A percentile compares a stretch with the other conserved stretches of the same genome.
Evolutionary conservation across 1,284 basidiomycete genomes (phyloP).

Genomic region (Ustilago lituana): DNA sequence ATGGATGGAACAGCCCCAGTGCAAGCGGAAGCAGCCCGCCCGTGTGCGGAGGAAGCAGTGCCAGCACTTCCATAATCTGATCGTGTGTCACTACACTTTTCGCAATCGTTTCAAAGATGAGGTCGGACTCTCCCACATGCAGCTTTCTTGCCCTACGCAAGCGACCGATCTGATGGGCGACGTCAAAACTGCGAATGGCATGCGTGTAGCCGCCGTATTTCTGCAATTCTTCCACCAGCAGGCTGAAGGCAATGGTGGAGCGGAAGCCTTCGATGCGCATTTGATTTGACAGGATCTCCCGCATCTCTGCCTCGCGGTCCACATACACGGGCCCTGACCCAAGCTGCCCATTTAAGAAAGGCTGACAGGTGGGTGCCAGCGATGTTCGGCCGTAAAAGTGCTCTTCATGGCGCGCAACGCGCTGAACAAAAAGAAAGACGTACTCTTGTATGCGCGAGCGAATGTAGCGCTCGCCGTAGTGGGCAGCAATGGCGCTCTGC

Average conservation of each 20-base stretch:
- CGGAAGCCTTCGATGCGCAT: constrained; percentile 83
- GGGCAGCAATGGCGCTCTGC: constrained; percentile 76
- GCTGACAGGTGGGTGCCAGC: constrained; percentile 73
- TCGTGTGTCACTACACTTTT: constrained; percentile 73
- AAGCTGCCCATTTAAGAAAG: constrained; percentile 69
- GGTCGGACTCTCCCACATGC: constrained; percentile 75
- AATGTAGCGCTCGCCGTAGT: constrained; percentile 82
- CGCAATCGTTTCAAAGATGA: constrained; percentile 79
- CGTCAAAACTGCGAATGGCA: constrained; percentile 76
- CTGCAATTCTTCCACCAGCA: constrained; percentile 57
- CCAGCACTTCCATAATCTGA: constrained; percentile 86
- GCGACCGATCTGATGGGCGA: constrained; percentile 77
- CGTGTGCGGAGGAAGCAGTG: constrained; percentile 78
- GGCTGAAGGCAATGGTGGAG: constrained; percentile 75
- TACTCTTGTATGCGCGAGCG: constrained; percentile 82
- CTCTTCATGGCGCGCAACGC: constrained; percentile 82
- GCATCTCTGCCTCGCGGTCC: constrained; percentile 73
- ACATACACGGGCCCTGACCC: constrained; percentile 78
- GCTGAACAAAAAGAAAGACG: constrained; percentile 76
- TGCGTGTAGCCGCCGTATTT: constrained; percentile 32
- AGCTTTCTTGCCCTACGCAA: constrained; percentile 75
- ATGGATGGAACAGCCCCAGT: constrained; percentile 89
- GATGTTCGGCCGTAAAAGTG: constrained; percentile 75
- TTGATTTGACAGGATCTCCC: constrained; percentile 76
- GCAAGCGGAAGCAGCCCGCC: constrained; percentile 86